Percentiles rank a stretch among this genome's conserved stretches.
These are phyloP conservation scores for Cladorrhinum sp. DNA, from an alignment of 2,329 filamentous ascomycete genomes.

Conservation along the genomic window DNA sequence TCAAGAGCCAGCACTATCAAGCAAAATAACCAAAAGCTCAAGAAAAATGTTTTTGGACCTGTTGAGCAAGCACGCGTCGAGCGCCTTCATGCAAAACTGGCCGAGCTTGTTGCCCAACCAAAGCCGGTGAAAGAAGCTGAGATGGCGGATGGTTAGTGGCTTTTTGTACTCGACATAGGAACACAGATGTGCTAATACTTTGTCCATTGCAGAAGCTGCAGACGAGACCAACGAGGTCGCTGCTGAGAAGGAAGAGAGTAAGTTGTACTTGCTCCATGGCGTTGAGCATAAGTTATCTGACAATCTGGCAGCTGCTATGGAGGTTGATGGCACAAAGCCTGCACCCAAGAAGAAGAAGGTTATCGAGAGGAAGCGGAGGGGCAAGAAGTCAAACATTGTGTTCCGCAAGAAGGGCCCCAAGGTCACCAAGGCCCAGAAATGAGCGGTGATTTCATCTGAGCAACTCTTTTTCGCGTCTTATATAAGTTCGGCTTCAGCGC, in stretches of 20 bases:
- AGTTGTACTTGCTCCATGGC: slow-evolving; percentile 10
- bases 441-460: slow-evolving; percentile 9
- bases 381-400: slow-evolving; percentile 56
- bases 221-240: slow-evolving; percentile 30
- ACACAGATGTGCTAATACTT: slow-evolving; percentile 6
- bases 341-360: slow-evolving; percentile 45
- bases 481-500: not conserved
- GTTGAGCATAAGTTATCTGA: slow-evolving; percentile 22
- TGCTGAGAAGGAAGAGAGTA: slow-evolving; percentile 23
- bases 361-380: slow-evolving; percentile 53
- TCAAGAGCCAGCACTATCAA: slow-evolving; percentile 76
- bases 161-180: not conserved
- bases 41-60: slow-evolving; percentile 79
- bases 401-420: slow-evolving; percentile 49
- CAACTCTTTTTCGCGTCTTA: not conserved
- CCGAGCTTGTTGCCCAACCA: slow-evolving; percentile 74
- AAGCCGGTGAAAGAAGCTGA: slow-evolving; percentile 60
- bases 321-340: slow-evolving; percentile 49
- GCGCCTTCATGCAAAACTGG: slow-evolving; percentile 79
- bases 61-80: slow-evolving; percentile 75
- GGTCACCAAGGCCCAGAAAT: slow-evolving; percentile 26
- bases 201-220: slow-evolving; percentile 20
- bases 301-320: slow-evolving; percentile 47
- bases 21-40: slow-evolving; percentile 77
- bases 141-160: slow-evolving; percentile 35